Base-by-base conservation (phyloP, 495 filamentous ascomycete genomes). In the Neurospora sp. region DNA sequence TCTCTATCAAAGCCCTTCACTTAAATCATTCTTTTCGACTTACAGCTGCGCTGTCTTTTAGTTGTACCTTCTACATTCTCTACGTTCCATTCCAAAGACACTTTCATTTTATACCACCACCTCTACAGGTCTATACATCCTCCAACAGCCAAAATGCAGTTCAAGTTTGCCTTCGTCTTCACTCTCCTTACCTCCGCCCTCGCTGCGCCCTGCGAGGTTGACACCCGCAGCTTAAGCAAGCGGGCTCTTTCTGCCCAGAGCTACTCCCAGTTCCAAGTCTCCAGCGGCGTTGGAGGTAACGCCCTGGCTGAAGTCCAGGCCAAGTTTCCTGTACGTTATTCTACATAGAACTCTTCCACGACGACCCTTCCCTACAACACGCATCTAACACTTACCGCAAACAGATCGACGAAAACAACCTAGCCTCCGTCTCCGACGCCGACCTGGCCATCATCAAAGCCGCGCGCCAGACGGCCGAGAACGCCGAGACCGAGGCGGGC, bases 221-320 rank as follows among this genome's bases (percentile, higher is more conserved):
- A 35, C 31, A 71, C 72, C 27, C 73, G 70, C 2, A 6, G 12
- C 54, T 38, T 71, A 5, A 39, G 44, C 31, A 78, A 74, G 60
- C 49, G 76, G 11, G 76, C 66, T 18, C 79, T 82, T 20, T 39
- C 69, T 0, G 72, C 73, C 38, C 74, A 78, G 35, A 71, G 73
- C 74, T 82, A 80, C 73, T 73, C 79, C 23, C 40, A 80, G 20
- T 84, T 85, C 77, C 80, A 82, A 46, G 74, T 86, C 69, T 85
- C 83, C 2, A 77, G 75, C 71, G 84, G 84, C 4, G 80, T 83
- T 3, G 82, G 80, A 14, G 84, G 84, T 12, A 83, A 86, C 70
- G 84, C 82, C 35, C 79, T 83, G 14, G 80, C 78, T 4, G 83
- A 85, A 71, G 84, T 84, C 31, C 75, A 80, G 60, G 79, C 81